A percentile compares a stretch with the other conserved stretches of the same genome.
Conservation (phyloP, 2,329 filamentous ascomycete genomes). For the Septoria linicola region DNA sequence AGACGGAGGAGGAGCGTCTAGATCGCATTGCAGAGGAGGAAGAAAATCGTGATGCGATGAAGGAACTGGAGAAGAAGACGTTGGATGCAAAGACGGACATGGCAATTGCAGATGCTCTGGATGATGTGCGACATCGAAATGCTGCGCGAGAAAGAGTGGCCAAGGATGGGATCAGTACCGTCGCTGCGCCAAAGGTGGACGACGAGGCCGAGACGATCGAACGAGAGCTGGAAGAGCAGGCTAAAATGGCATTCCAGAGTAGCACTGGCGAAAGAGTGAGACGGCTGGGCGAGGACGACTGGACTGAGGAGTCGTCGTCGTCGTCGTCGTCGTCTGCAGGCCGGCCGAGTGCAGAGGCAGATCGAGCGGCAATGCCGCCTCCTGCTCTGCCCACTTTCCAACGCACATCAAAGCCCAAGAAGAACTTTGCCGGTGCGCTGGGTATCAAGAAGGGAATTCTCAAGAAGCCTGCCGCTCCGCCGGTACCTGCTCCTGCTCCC, state of each 20-base stretch:
- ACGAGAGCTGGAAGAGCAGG: slow-evolving; percentile 78
- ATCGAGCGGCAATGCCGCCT: slow-evolving; percentile 41
- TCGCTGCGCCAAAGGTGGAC: slow-evolving; percentile 56
- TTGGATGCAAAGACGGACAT: slow-evolving; percentile 91
- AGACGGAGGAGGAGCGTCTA: slow-evolving; percentile 83
- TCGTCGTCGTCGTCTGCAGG: slow-evolving; percentile 30
- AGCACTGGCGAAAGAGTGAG: slow-evolving; percentile 57
- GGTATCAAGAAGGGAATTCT: slow-evolving; percentile 96
- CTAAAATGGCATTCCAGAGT: slow-evolving; percentile 71
- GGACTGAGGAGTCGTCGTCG: slow-evolving; percentile 36
- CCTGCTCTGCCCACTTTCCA: slow-evolving; percentile 68
- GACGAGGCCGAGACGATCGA: slow-evolving; percentile 66
- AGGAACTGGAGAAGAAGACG: slow-evolving; percentile 90
- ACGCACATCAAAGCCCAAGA: slow-evolving; percentile 80
- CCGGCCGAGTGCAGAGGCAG: slow-evolving; percentile 31
- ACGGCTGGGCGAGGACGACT: slow-evolving; percentile 50
- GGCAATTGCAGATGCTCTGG: slow-evolving; percentile 91
- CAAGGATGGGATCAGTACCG: slow-evolving; percentile 57
- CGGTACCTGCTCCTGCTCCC: not conserved
- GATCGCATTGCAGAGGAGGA: slow-evolving; percentile 79
- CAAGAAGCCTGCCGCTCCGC: slow-evolving; percentile 61
- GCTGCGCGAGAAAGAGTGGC: slow-evolving; percentile 77
- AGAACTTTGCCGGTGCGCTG: slow-evolving; percentile 69
- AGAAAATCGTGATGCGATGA: slow-evolving; percentile 87
- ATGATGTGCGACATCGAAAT: slow-evolving; percentile 91